Evolutionary conservation across 257 asterid genomes (phyloP).

Genomic region (Fraxinus americana): DNA sequence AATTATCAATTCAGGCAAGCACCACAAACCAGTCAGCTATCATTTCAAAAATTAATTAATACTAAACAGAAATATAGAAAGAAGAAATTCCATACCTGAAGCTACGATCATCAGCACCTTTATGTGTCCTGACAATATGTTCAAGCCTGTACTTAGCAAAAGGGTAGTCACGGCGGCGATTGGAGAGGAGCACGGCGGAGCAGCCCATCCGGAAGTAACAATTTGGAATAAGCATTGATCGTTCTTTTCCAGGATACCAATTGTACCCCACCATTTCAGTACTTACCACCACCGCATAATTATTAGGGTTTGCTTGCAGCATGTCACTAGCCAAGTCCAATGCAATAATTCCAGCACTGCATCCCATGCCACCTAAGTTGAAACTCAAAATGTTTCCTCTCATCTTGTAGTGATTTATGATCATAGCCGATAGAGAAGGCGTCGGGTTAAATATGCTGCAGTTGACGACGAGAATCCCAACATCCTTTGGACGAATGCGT

Average conservation of each 20-base stretch:
- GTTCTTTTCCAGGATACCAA: constrained; percentile 87
- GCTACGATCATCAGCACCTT: constrained; percentile 92
- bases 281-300: constrained; percentile 79
- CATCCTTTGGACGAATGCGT: constrained; percentile 70
- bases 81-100: constrained; percentile 55
- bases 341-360: constrained; percentile 83
- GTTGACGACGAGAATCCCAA: constrained; percentile 79
- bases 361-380: constrained; percentile 95
- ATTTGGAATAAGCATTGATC: constrained; percentile 89
- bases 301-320: constrained; percentile 83
- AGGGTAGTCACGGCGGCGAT: constrained; percentile 79
- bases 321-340: constrained; percentile 88
- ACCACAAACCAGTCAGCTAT: too few species aligned
- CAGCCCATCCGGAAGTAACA: constrained; percentile 96
- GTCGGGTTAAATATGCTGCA: constrained; percentile 98
- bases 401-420: constrained; percentile 91
- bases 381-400: constrained; percentile 87
- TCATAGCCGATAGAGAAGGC: constrained; percentile 97
- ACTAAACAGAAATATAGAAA: background rate
- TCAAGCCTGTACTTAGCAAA: constrained; percentile 84
- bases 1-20: too few species aligned
- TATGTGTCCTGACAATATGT: constrained; percentile 90
- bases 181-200: constrained; percentile 86
- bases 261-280: constrained; percentile 93
- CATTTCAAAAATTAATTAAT: too few species aligned